phyloP scores from a whole-genome alignment of 495 filamentous ascomycete genomes.

The Penicillium alfredii region DNA sequence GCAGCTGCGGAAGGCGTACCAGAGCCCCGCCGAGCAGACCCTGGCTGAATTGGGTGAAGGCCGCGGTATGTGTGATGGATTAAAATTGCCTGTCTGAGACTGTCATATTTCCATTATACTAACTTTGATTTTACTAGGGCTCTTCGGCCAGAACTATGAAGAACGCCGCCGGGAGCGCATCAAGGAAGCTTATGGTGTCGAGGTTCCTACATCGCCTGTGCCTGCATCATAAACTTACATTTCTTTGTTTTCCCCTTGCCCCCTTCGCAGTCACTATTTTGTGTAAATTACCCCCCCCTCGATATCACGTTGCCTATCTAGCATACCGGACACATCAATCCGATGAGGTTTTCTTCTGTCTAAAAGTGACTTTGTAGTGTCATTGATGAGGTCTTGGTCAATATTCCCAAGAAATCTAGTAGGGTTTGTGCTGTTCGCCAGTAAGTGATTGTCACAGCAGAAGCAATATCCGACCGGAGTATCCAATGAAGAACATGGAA shows the following conservation, averaged over 20 bases:
- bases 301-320: constrained; percentile 34
- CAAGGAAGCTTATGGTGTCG: constrained; percentile 86
- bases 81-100: constrained; percentile 2
- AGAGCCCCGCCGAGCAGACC: constrained; percentile 76
- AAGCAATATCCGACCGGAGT: background rate
- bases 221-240: constrained; percentile 37
- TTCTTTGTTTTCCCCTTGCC: constrained; percentile 16
- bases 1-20: constrained; percentile 62
- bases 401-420: background rate
- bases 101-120: constrained; percentile 20
- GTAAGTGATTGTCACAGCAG: too few species aligned
- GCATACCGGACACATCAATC: constrained; percentile 29
- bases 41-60: constrained; percentile 82
- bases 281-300: constrained; percentile 41
- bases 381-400: too few species aligned
- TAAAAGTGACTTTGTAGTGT: too few species aligned
- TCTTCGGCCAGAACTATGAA: constrained; percentile 77
- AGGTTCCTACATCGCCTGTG: constrained; percentile 50
- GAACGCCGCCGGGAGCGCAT: constrained; percentile 79
- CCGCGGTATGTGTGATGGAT: constrained; percentile 56
- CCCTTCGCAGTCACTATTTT: constrained; percentile 26
- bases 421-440: background rate
- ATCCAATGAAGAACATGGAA: too few species aligned
- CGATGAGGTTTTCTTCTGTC: constrained; percentile 16
- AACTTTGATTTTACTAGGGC: constrained; percentile 49